These are phyloP conservation scores for Brassica incana DNA, from an alignment of 345 rosid species.

Conservation along the genomic window DNA sequence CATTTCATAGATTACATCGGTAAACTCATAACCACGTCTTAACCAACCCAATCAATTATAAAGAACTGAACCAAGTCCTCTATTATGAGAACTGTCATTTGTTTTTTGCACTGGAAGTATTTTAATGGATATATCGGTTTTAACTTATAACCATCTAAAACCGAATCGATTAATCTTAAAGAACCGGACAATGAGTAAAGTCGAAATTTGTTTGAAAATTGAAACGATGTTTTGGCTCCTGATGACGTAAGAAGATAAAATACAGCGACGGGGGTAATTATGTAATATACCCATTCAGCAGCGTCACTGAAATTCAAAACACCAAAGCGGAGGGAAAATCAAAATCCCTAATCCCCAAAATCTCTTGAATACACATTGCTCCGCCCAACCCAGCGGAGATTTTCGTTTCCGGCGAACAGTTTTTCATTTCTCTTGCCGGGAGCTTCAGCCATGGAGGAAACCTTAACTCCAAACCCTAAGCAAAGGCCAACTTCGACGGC, in stretches of 20 bases:
- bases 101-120: neutral
- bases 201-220: neutral
- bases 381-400: conserved; percentile 16
- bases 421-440: neutral
- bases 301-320: conserved; percentile 42
- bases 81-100: neutral
- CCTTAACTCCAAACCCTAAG: conserved; percentile 68
- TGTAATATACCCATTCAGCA: neutral
- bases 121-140: neutral
- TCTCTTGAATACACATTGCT: conserved; percentile 3
- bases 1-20: neutral
- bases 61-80: neutral
- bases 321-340: conserved; percentile 50
- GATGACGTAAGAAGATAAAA: neutral
- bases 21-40: neutral
- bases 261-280: neutral
- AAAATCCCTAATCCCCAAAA: conserved; percentile 35
- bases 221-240: neutral
- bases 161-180: neutral
- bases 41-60: neutral
- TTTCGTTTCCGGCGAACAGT: neutral
- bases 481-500: conserved; percentile 49
- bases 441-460: conserved; percentile 55
- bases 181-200: neutral
- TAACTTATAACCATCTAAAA: neutral